Percentiles rank a stretch among this genome's conserved stretches.
Conservation (phyloP, 306 rosid species). For the Psophocarpus tetragonolobus region DNA sequence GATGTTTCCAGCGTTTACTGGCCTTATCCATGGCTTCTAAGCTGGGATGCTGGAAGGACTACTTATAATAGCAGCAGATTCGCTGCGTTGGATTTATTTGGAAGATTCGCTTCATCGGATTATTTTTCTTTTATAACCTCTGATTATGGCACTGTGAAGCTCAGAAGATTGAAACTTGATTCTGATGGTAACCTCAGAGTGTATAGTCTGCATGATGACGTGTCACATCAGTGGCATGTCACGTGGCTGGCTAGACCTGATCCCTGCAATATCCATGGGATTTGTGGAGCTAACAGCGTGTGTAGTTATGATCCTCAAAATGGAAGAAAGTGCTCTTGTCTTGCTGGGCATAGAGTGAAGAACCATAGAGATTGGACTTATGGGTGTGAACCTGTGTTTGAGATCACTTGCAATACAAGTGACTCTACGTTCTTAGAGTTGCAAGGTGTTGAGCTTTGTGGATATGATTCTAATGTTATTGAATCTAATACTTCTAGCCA, state of each 20-base stretch:
- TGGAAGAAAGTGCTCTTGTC: conserved; percentile 41
- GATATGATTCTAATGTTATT: conserved; percentile 25
- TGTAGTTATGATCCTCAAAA: background rate
- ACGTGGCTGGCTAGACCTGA: background rate
- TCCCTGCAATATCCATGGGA: background rate
- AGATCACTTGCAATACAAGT: background rate
- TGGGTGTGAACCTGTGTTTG: conserved; percentile 51
- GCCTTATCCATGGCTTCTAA: background rate
- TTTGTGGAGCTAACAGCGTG: conserved; percentile 41
- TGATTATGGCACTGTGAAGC: conserved; percentile 29
- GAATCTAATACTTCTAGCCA: background rate
- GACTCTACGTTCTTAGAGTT: conserved; percentile 29
- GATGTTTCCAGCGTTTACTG: background rate
- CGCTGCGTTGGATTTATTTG: conserved; percentile 5
- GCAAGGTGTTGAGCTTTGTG: conserved; percentile 29
- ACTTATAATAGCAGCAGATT: conserved; percentile 3
- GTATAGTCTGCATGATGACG: background rate
- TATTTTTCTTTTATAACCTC: background rate
- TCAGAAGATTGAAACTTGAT: conserved; percentile 9
- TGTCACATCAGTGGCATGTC: background rate
- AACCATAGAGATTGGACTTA: conserved; percentile 39
- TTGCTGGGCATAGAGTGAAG: conserved; percentile 33
- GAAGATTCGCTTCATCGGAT: conserved; percentile 8
- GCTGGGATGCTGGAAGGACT: background rate
- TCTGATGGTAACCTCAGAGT: background rate